Evolutionary conservation across 176 grass and related monocot species (phyloP), one percentile per base, ranked within the genome.

Genomic region (Saccharum officinarum): DNA sequence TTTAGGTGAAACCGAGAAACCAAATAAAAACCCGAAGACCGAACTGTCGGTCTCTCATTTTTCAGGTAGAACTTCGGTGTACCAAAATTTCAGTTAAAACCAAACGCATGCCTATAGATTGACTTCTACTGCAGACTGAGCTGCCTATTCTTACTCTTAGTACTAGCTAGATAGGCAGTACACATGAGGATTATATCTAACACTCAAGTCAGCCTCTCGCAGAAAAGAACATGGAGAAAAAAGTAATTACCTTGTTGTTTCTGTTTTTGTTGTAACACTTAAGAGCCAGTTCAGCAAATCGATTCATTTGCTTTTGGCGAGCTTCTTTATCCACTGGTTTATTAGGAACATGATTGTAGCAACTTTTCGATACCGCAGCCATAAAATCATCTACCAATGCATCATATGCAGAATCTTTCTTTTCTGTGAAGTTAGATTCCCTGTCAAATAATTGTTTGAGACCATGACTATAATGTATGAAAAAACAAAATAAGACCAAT

Each of bases 261-360:
- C 25, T 78, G 22, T 79, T 64, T 40, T 63, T 79, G 76, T 64
- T 79, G 38, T 64, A 79, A 79, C 23, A 57, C 76, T 62, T 79
- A 7, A 79, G 37, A 64, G 76, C 37, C 8, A 79, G 38, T 78
- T 64, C 57, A 63, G 55, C 57, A 79, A 79, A 79, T 25, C 14
- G 4, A 23, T 28, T 63, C 0, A 14, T 4, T 79, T 79, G 55
- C 13, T 64, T 62, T 28, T 64, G 12, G 12, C 8, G 0, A 61
- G 22, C 55, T 26, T 45, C 57, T 64, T 64, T 3, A 63, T 17
- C 12, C 10, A 63, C 12, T 44, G 7, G 5, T 30, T 16, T 7
- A 78, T 61, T 40, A 61, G 10, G 20, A 15, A 41, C 10, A 28
- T 0, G 1, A 5, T 10, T 20, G 25, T n/a, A 13, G 3, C 37